These are phyloP conservation scores for Beauveria medogensis DNA, from an alignment of 2,329 filamentous ascomycete species.

Conservation along the genomic window DNA sequence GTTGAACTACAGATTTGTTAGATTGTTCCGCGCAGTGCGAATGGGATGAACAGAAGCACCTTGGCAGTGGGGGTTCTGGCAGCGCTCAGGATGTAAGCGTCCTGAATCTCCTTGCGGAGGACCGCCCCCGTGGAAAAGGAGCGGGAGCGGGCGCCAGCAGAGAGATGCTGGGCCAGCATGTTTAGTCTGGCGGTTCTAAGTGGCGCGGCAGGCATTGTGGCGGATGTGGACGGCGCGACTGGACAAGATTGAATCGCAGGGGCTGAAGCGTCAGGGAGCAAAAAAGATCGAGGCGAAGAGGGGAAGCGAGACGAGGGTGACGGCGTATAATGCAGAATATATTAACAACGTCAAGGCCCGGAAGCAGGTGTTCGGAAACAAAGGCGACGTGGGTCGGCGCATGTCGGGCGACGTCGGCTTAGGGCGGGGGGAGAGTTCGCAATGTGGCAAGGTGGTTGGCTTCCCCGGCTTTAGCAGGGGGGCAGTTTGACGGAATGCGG, in stretches of 20 bases:
- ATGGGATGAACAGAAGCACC: constrained; percentile 37
- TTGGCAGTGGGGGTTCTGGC: constrained; percentile 85
- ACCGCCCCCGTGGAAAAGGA: constrained; percentile 38
- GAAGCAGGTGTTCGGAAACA: constrained; percentile 8
- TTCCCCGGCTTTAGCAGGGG: not conserved
- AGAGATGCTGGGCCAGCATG: constrained; percentile 32
- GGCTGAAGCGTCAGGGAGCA: not conserved
- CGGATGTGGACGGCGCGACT: constrained; percentile 1
- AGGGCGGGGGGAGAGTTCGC: constrained; percentile 19
- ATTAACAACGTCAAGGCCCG: not conserved
- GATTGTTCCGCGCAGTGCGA: not conserved
- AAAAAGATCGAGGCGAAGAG: not conserved
- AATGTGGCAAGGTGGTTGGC: not conserved
- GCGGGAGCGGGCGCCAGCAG: constrained; percentile 25
- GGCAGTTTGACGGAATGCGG: not conserved
- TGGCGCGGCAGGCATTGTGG: constrained; percentile 25
- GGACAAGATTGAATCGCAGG: constrained; percentile 1
- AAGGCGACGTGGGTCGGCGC: constrained; percentile 4
- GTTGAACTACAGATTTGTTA: constrained; percentile 62
- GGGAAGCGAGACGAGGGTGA: constrained; percentile 4
- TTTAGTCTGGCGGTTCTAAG: constrained; percentile 27
- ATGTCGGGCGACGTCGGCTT: constrained; percentile 32
- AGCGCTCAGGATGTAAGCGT: constrained; percentile 90
- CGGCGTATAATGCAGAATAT: constrained; percentile 5
- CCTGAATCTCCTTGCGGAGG: constrained; percentile 63